These are phyloP conservation scores for Penicillium vulpinum DNA, from an alignment of 2,329 filamentous ascomycete species.

Conservation along the genomic window DNA sequence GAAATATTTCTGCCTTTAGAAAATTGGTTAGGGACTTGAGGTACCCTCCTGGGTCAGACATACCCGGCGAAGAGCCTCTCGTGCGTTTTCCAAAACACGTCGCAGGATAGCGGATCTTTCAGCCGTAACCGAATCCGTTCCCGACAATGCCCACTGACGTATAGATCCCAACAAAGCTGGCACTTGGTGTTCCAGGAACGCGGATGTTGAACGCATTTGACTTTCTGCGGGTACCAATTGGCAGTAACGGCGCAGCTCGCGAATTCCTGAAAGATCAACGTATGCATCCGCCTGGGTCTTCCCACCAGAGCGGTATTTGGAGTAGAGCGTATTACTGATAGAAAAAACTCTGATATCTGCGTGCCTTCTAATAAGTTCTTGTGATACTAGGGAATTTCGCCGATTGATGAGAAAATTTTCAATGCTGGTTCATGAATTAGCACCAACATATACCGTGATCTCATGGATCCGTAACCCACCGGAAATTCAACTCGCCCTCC, in stretches of 20 bases:
- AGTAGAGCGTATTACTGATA: slow-evolving; percentile 13
- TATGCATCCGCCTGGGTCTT: slow-evolving; percentile 1
- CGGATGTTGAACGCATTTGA: not conserved
- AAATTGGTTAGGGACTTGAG: not conserved
- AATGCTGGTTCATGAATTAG: not conserved
- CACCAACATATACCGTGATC: too few relatives aligned
- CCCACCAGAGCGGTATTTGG: not conserved
- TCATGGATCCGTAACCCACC: too few relatives aligned
- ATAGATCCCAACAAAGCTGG: slow-evolving; percentile 11
- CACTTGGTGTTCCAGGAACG: slow-evolving; percentile 8
- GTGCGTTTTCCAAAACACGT: not conserved
- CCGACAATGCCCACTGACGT: slow-evolving; percentile 14
- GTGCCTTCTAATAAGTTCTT: not conserved
- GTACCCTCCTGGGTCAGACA: not conserved
- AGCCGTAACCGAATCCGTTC: slow-evolving; percentile 1
- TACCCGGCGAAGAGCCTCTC: slow-evolving; percentile 7
- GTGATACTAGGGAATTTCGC: not conserved
- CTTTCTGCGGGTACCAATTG: slow-evolving; percentile 14
- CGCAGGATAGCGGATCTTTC: slow-evolving; percentile 1
- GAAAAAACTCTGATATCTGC: slow-evolving; percentile 6
- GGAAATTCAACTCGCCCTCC: too few relatives aligned
- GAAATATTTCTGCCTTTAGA: not conserved
- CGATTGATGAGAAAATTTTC: not conserved
- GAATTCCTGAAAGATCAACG: slow-evolving; percentile 7
- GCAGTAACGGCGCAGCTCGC: slow-evolving; percentile 10